phyloP scores from a whole-genome alignment of 2,329 filamentous ascomycete species.

The Epichloe bromicola region DNA sequence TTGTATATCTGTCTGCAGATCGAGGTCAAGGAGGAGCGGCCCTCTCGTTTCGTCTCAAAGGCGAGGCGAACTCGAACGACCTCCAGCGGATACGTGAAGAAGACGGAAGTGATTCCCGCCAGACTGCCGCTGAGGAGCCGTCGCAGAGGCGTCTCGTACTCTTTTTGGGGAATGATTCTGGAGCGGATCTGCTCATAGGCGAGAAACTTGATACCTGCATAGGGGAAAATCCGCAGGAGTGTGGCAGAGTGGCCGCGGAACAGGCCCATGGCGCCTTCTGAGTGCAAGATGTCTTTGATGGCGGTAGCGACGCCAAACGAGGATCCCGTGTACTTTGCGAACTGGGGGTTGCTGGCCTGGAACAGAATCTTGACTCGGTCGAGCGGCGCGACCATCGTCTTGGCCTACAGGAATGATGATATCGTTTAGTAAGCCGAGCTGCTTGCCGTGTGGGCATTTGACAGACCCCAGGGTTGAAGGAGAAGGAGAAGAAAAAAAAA shows the following conservation, averaged over 20 bases:
- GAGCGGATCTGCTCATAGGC: conserved; percentile 93
- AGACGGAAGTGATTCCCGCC: conserved; percentile 80
- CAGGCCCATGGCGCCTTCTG: conserved; percentile 62
- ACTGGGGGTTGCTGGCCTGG: conserved; percentile 87
- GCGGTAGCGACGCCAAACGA: conserved; percentile 77
- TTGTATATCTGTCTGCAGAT: conserved; percentile 82
- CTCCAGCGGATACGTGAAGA: conserved; percentile 92
- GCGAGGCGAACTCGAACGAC: conserved; percentile 84
- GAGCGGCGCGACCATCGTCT: conserved; percentile 88
- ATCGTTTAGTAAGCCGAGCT: no score
- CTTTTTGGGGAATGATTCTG: conserved; percentile 54
- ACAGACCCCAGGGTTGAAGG: no score
- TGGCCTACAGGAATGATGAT: conserved; percentile 46
- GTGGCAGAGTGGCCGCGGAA: conserved; percentile 94
- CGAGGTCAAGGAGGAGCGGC: conserved; percentile 54
- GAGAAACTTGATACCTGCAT: conserved; percentile 94
- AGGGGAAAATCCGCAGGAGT: conserved; percentile 81
- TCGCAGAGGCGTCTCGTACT: conserved; percentile 69
- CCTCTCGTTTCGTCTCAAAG: conserved; percentile 75
- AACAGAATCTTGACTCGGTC: conserved; percentile 98
- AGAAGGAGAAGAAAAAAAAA: not conserved
- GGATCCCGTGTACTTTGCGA: conserved; percentile 80
- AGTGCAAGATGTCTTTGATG: conserved; percentile 67
- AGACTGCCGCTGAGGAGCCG: conserved; percentile 61
- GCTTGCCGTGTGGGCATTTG: no score